These are phyloP conservation scores for Dioscorea cayenensis DNA, from an alignment of 116 monocot species.

Conservation along the genomic window DNA sequence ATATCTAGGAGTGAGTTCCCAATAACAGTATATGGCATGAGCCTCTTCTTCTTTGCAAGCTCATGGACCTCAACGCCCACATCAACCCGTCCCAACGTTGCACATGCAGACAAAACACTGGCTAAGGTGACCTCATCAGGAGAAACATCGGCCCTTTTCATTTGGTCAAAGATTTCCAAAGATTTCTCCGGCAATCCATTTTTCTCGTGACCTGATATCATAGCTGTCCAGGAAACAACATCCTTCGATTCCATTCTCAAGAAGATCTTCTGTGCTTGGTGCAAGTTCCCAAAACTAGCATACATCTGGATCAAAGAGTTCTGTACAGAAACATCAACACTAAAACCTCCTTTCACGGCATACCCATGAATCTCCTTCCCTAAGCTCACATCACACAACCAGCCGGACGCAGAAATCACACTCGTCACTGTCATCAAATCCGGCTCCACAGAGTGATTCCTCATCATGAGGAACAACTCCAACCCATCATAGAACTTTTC, in stretches of 20 bases:
- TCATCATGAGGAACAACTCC: conserved; percentile 48
- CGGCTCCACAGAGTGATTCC: conserved; percentile 31
- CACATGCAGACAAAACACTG: conserved; percentile 42
- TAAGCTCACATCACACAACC: conserved; percentile 12
- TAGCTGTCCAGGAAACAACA: conserved; percentile 72
- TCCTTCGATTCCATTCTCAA: conserved; percentile 31
- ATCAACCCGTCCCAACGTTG: conserved; percentile 30
- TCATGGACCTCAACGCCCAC: conserved; percentile 41
- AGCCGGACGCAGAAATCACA: conserved; percentile 43
- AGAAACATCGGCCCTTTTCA: conserved; percentile 24
- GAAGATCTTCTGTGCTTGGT: conserved; percentile 54
- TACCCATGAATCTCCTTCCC: conserved; percentile 52
- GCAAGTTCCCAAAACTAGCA: conserved; percentile 15
- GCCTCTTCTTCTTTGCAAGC: conserved; percentile 33
- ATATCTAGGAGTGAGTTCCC: conserved; percentile 40
- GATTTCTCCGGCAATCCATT: conserved; percentile 45
- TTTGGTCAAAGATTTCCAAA: conserved; percentile 41
- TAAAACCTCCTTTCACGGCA: conserved; percentile 36
- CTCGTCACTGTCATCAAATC: conserved; percentile 68
- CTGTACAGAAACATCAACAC: conserved; percentile 22
- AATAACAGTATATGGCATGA: conserved; percentile 27
- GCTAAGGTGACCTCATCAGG: conserved; percentile 55
- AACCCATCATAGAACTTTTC: conserved; percentile 32
- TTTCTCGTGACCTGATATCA: conserved; percentile 78
- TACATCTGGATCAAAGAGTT: conserved; percentile 82